These are phyloP conservation scores for Rhipidocladum racemiflorum DNA, from an alignment of 176 grass and related monocot genomes.

Conservation along the genomic window DNA sequence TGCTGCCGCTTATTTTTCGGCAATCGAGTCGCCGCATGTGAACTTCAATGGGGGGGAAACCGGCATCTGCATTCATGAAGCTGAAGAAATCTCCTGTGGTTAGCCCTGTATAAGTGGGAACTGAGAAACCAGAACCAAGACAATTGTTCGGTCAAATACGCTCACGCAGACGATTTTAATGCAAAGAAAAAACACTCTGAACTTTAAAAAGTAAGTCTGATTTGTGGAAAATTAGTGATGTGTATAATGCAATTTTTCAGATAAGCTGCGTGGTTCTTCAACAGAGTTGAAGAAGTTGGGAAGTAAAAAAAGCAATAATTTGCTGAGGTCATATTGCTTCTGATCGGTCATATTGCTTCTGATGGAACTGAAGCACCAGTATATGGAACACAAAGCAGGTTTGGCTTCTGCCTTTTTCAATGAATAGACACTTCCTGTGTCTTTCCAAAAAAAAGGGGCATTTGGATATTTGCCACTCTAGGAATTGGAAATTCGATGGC, in stretches of 20 bases:
- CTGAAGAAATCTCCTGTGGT: neutral
- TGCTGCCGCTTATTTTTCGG: conserved; percentile 29
- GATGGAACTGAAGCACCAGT: neutral
- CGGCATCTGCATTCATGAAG: conserved; percentile 1
- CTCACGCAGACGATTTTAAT: neutral
- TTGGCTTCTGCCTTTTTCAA: too few species aligned
- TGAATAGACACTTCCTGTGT: too few species aligned
- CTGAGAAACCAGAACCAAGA: neutral
- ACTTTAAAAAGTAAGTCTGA: neutral
- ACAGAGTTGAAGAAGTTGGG: neutral
- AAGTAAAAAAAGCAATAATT: neutral
- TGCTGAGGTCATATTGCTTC: neutral
- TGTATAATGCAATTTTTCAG: neutral
- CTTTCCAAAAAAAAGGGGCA: too few species aligned
- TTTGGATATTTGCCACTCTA: too few species aligned
- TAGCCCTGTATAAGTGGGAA: neutral
- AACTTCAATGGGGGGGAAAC: neutral
- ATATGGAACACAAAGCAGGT: neutral
- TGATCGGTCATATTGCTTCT: neutral
- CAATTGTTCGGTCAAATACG: neutral
- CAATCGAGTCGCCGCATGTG: conserved; percentile 39
- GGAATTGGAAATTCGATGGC: too few species aligned
- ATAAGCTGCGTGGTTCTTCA: neutral
- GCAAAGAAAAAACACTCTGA: neutral
- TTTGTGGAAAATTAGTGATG: neutral